Percentiles rank a stretch among this genome's conserved stretches.
Conservation (phyloP, 1,284 basidiomycete genomes). For the Naganishia cerealis region DNA sequence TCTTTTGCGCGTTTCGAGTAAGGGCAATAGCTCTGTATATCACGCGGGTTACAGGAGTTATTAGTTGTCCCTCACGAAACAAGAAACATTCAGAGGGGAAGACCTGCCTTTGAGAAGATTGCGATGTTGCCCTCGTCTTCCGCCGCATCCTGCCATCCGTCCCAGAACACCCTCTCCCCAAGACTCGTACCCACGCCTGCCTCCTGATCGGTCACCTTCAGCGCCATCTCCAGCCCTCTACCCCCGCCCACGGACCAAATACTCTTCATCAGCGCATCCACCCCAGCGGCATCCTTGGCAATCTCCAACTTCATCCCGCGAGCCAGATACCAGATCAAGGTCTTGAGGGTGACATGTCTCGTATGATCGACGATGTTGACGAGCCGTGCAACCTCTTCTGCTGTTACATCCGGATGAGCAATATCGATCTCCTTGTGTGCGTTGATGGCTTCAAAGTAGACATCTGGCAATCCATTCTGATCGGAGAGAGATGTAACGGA, state of each 20-base stretch:
- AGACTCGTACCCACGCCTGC: conserved; percentile 11
- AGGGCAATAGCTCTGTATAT: conserved; percentile 49
- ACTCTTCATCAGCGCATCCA: conserved; percentile 21
- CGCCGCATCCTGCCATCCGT: conserved; percentile 34
- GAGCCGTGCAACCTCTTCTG: conserved; percentile 23
- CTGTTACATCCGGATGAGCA: conserved; percentile 15
- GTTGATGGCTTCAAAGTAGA: conserved; percentile 22
- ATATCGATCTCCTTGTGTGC: conserved; percentile 23
- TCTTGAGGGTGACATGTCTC: conserved; percentile 17
- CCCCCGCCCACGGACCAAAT: conserved; percentile 23
- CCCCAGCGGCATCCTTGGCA: conserved; percentile 11
- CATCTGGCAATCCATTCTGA: conserved; percentile 19
- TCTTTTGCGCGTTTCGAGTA: conserved; percentile 51
- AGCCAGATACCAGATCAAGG: conserved; percentile 21
- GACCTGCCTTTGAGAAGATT: conserved; percentile 52
- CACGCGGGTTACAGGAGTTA: background rate
- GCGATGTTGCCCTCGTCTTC: conserved; percentile 36
- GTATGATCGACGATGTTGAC: conserved; percentile 28
- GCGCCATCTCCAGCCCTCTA: conserved; percentile 18
- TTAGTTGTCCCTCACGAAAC: background rate
- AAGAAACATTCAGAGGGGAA: background rate
- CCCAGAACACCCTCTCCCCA: conserved; percentile 32
- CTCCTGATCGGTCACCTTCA: conserved; percentile 15
- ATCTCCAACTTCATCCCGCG: conserved; percentile 16
- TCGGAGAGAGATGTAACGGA: conserved; percentile 16